These are phyloP conservation scores for Mediolabrus comicus DNA, from an alignment of 108 stramenopile species.

Conservation along the genomic window DNA sequence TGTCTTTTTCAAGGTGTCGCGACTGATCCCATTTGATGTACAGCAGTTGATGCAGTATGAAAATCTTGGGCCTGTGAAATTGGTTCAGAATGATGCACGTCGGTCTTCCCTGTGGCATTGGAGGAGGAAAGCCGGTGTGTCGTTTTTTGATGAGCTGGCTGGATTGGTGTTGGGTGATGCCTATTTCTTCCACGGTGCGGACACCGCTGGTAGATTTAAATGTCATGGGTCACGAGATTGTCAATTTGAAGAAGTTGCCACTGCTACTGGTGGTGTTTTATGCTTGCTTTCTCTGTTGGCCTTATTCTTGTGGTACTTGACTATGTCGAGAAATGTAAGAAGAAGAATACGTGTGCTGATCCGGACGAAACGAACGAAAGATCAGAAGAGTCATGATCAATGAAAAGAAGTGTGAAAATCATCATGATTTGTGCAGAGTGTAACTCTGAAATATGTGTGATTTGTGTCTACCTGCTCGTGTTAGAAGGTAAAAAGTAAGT, in stretches of 20 bases:
- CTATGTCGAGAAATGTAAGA: slow-evolving; percentile 6
- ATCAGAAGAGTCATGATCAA: not conserved
- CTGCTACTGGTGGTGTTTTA: slow-evolving; percentile 18
- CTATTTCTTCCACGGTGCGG: not conserved
- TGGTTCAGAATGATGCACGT: slow-evolving; percentile 33
- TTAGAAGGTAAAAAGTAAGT: too few species aligned
- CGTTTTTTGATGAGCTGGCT: slow-evolving; percentile 20
- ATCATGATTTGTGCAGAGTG: not conserved
- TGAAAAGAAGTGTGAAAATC: not conserved
- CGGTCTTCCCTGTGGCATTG: slow-evolving; percentile 15
- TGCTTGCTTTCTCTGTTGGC: slow-evolving; percentile 3
- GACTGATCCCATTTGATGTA: slow-evolving; percentile 36
- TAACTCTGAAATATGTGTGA: too few species aligned
- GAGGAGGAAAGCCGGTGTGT: slow-evolving; percentile 31
- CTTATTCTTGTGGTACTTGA: slow-evolving; percentile 24
- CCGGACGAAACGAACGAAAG: not conserved
- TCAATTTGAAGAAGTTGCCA: slow-evolving; percentile 26
- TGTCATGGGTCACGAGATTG: slow-evolving; percentile 34
- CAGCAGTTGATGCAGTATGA: slow-evolving; percentile 32
- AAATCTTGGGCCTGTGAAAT: slow-evolving; percentile 23
- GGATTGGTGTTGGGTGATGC: slow-evolving; percentile 13
- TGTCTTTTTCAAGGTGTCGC: slow-evolving; percentile 47
- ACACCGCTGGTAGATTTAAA: slow-evolving; percentile 6
- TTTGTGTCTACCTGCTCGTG: too few species aligned
- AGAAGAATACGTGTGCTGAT: not conserved